Percentiles rank a stretch among this genome's conserved stretches.
phyloP scores from a whole-genome alignment of 2,329 filamentous ascomycete genomes.

The Lachnellula suecica region DNA sequence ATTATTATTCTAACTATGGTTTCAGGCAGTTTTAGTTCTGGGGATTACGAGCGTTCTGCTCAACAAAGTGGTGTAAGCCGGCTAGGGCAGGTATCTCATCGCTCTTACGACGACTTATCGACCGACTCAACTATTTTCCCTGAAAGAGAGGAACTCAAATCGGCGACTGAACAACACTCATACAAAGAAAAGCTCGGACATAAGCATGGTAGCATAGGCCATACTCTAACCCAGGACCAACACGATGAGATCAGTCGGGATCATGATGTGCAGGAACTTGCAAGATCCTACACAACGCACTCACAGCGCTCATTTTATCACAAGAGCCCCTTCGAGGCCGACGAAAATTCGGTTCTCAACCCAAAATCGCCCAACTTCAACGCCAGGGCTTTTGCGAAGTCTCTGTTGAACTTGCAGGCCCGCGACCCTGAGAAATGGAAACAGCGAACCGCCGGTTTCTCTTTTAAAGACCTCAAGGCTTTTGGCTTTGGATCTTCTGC shows the following conservation, averaged over 20 bases:
- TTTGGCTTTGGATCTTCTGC: constrained; percentile 66
- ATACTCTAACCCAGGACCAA: neutral
- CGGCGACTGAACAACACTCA: neutral
- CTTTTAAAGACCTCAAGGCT: constrained; percentile 67
- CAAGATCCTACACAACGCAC: constrained; percentile 13
- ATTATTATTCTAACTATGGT: neutral
- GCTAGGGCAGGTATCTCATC: neutral
- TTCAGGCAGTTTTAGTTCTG: neutral
- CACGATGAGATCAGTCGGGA: constrained; percentile 11
- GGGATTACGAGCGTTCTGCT: neutral
- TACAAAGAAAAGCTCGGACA: neutral
- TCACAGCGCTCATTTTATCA: constrained; percentile 12
- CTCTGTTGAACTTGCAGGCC: constrained; percentile 52
- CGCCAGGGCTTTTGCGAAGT: constrained; percentile 57
- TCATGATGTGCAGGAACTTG: constrained; percentile 13
- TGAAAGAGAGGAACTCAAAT: neutral
- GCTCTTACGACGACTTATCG: neutral
- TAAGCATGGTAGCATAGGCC: neutral
- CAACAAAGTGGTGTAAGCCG: neutral
- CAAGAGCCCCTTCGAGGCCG: constrained; percentile 47
- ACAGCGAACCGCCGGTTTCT: constrained; percentile 58
- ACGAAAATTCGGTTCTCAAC: constrained; percentile 48
- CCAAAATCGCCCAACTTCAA: constrained; percentile 52
- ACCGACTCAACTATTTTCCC: neutral
- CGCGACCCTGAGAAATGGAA: constrained; percentile 53